Evolutionary conservation across 1,139 yeast species (phyloP).

Genomic region (Trichomonascaceae sp.): DNA sequence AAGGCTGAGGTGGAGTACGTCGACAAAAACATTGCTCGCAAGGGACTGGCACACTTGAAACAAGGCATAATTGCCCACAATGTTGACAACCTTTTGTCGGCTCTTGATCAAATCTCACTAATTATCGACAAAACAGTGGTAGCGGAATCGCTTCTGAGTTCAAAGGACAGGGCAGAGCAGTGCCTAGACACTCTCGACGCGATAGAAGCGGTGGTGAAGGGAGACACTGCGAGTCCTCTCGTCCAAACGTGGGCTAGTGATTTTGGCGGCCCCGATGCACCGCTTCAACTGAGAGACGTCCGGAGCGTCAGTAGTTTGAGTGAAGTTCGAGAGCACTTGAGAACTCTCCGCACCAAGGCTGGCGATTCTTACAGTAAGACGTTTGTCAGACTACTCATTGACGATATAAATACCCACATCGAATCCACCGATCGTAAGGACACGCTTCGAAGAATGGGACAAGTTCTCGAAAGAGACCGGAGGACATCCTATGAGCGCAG

Average conservation of each 20-base stretch:
- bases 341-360: conserved; percentile 41
- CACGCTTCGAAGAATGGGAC: conserved; percentile 39
- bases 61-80: conserved; percentile 44
- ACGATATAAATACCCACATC: conserved; percentile 49
- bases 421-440: conserved; percentile 35
- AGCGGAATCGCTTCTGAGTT: conserved; percentile 11
- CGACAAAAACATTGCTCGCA: conserved; percentile 38
- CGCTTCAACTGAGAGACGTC: conserved; percentile 40
- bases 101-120: conserved; percentile 41
- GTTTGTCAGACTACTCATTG: conserved; percentile 41
- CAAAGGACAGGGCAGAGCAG: conserved; percentile 18
- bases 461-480: conserved; percentile 13
- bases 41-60: conserved; percentile 41
- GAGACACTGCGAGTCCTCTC: conserved; percentile 25
- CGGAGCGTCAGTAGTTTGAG: conserved; percentile 45
- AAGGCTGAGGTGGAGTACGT: conserved; percentile 24
- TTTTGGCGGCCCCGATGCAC: conserved; percentile 10
- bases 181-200: conserved; percentile 44
- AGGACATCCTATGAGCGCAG: neutral
- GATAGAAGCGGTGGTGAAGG: conserved; percentile 44
- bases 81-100: conserved; percentile 48
- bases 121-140: conserved; percentile 11
- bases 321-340: conserved; percentile 38
- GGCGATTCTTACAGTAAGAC: conserved; percentile 54
- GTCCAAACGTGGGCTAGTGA: conserved; percentile 17